phyloP scores from a whole-genome alignment of 1,284 basidiomycete genomes.

The Macrocystidia cucumis region DNA sequence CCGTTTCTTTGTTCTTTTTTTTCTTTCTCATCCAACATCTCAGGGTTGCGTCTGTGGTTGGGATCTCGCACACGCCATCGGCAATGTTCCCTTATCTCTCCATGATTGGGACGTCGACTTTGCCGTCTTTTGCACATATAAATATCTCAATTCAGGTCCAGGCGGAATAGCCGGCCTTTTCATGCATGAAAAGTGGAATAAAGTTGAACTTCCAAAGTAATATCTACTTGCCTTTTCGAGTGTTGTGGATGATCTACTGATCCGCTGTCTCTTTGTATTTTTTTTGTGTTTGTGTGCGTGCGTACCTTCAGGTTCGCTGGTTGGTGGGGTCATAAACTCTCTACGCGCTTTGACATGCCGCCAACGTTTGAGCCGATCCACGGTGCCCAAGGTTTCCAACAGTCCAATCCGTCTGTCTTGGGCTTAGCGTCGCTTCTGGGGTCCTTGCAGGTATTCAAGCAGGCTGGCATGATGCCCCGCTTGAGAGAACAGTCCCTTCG shows the following conservation, averaged over 20 bases:
- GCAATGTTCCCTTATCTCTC: constrained; percentile 86
- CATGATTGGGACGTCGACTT: constrained; percentile 97
- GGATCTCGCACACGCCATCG: constrained; percentile 94
- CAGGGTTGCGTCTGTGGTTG: constrained; percentile 91
- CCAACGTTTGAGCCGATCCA: constrained; percentile 74
- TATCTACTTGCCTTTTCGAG: too few relatives aligned
- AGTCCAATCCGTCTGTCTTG: constrained; percentile 88
- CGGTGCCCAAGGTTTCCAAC: constrained; percentile 93
- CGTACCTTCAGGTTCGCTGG: constrained; percentile 85
- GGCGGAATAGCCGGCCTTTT: constrained; percentile 94
- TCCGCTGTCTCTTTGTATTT: constrained; percentile 10
- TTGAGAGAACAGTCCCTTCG: constrained; percentile 63
- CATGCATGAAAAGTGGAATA: constrained; percentile 79
- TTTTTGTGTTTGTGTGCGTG: too few relatives aligned
- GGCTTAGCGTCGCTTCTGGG: constrained; percentile 76
- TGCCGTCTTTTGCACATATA: constrained; percentile 97
- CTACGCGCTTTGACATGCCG: constrained; percentile 90
- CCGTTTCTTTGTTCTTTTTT: constrained; percentile 7
- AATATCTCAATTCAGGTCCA: constrained; percentile 95
- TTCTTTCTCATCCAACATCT: constrained; percentile 11
- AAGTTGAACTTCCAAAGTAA: constrained; percentile 51
- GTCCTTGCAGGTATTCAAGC: constrained; percentile 74
- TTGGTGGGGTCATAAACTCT: constrained; percentile 94
- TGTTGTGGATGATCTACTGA: constrained; percentile 5
- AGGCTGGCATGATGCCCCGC: constrained; percentile 64